Evolutionary conservation across 2,329 filamentous ascomycete species (phyloP).

Genomic region (Xylaria digitata): DNA sequence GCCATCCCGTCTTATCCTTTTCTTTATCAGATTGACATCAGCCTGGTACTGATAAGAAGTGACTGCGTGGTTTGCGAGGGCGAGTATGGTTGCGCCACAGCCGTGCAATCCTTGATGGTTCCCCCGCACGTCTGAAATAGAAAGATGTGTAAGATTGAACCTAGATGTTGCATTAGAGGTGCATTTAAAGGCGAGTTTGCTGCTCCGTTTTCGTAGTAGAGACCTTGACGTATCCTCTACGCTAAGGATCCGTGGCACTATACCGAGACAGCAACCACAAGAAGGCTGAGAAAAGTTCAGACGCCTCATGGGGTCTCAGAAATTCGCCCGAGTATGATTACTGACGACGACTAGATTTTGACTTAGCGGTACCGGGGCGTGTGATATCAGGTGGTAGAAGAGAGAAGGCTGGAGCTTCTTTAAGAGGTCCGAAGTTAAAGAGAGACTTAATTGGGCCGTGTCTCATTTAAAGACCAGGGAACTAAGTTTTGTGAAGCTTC

Average conservation of each 20-base stretch:
- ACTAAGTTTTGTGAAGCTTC: constrained; percentile 13
- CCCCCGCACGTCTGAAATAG: neutral
- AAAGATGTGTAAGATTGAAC: neutral
- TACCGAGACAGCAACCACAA: constrained; percentile 22
- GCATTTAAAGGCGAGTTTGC: neutral
- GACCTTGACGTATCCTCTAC: constrained; percentile 8
- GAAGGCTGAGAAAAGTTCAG: constrained; percentile 8
- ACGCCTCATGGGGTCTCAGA: constrained; percentile 16
- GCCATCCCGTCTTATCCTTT: constrained; percentile 16
- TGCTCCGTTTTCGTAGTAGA: constrained; percentile 11
- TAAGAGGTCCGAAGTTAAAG: neutral
- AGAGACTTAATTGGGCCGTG: constrained; percentile 19
- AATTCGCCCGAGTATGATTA: constrained; percentile 13
- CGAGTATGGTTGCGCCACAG: constrained; percentile 3
- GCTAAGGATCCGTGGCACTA: constrained; percentile 10
- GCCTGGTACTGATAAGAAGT: neutral
- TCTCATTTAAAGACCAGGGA: constrained; percentile 18
- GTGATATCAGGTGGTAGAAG: constrained; percentile 10
- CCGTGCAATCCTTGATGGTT: neutral
- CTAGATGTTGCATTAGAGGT: constrained; percentile 4
- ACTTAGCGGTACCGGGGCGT: constrained; percentile 9
- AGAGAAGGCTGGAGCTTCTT: constrained; percentile 19
- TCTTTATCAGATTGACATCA: constrained; percentile 24
- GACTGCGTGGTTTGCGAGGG: neutral
- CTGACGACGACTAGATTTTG: neutral